phyloP scores from a whole-genome alignment of 768 basidiomycete species.

The Lactarius deliciosus region DNA sequence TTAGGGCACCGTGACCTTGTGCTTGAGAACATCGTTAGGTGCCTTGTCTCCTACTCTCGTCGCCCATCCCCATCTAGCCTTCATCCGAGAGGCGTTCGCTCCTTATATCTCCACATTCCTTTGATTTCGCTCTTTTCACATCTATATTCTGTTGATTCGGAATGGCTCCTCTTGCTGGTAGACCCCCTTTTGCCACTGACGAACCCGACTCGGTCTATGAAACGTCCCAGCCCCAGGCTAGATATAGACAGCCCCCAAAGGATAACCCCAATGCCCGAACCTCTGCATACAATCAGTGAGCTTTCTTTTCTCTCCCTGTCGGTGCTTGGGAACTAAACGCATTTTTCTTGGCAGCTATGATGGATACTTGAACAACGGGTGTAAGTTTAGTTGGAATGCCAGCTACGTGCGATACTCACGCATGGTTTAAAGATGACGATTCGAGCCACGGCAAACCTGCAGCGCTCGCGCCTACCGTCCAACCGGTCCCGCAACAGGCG shows the following conservation, averaged over 20 bases:
- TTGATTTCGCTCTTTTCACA: background rate
- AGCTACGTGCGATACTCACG: slow-evolving; percentile 49
- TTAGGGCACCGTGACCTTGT: background rate
- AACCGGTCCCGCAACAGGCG: slow-evolving; percentile 24
- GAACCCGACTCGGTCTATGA: slow-evolving; percentile 63
- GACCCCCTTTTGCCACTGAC: slow-evolving; percentile 68
- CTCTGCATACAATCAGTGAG: slow-evolving; percentile 71
- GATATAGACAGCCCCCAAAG: slow-evolving; percentile 40
- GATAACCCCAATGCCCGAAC: slow-evolving; percentile 53
- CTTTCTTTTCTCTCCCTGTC: slow-evolving; percentile 27
- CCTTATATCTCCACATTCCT: slow-evolving; percentile 20
- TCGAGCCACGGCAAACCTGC: slow-evolving; percentile 38
- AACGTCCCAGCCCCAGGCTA: slow-evolving; percentile 44
- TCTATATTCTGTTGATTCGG: background rate
- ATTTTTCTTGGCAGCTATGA: slow-evolving; percentile 52
- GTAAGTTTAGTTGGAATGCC: slow-evolving; percentile 55
- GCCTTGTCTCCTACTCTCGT: slow-evolving; percentile 3
- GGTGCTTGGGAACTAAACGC: slow-evolving; percentile 15
- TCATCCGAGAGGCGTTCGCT: slow-evolving; percentile 17
- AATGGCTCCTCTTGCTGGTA: slow-evolving; percentile 50
- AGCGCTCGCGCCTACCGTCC: slow-evolving; percentile 14
- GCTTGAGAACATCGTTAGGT: slow-evolving; percentile 8
- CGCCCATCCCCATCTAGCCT: background rate
- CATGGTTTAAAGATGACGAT: slow-evolving; percentile 45
- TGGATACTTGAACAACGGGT: slow-evolving; percentile 51